phyloP scores from a whole-genome alignment of 345 rosid species.

The Brassica rapa region DNA sequence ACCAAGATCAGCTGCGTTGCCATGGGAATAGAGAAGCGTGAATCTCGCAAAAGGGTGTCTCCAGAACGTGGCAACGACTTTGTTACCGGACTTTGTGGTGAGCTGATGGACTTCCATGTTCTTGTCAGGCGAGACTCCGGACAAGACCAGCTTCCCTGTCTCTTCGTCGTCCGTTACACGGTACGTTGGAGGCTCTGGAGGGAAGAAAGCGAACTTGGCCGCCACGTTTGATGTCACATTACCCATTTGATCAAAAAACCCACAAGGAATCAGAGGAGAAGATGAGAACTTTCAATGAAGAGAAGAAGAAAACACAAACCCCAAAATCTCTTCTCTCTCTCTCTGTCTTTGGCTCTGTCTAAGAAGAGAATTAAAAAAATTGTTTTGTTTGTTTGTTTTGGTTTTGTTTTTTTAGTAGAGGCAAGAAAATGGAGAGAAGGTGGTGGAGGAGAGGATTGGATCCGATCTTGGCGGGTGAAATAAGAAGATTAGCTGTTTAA shows the following conservation, averaged over 20 bases:
- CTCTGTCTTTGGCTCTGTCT: neutral
- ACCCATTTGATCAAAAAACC: conserved; percentile 57
- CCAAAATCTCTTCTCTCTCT: conserved; percentile 27
- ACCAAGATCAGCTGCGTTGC: conserved; percentile 97
- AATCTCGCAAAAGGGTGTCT: conserved; percentile 90
- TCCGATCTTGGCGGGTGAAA: conserved; percentile 29
- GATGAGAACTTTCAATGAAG: conserved; percentile 10
- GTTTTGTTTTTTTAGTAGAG: neutral
- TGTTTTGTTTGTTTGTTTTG: conserved; percentile 4
- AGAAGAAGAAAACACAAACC: conserved; percentile 21
- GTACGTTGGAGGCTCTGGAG: conserved; percentile 95
- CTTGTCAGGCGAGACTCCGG: conserved; percentile 75
- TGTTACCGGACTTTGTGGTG: conserved; percentile 78
- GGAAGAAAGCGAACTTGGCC: conserved; percentile 97
- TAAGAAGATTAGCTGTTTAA: conserved; percentile 33
- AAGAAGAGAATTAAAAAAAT: conserved; percentile 7
- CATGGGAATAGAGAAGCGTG: conserved; percentile 91
- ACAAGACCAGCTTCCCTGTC: conserved; percentile 61
- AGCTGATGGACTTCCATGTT: conserved; percentile 79
- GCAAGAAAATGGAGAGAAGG: conserved; percentile 35
- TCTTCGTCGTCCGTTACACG: conserved; percentile 57
- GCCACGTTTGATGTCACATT: conserved; percentile 94
- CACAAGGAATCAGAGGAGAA: neutral
- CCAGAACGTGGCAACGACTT: conserved; percentile 92
- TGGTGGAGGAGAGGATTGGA: conserved; percentile 36